phyloP scores from a whole-genome alignment of 345 rosid genomes.

The Cardamine occulta region DNA sequence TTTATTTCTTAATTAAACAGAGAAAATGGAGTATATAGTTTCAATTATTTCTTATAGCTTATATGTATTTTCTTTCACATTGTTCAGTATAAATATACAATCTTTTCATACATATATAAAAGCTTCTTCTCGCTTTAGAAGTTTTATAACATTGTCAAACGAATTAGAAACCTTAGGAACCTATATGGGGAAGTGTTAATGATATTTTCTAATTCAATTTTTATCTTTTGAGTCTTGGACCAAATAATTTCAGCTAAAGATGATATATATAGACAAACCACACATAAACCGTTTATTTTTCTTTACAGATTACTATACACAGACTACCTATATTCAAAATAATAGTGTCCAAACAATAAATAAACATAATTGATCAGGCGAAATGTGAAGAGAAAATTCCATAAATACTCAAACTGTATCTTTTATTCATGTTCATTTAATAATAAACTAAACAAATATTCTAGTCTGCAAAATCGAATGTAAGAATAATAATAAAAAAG shows the following conservation, averaged over 20 bases:
- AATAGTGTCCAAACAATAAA: neutral
- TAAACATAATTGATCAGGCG: neutral
- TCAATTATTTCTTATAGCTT: constrained; percentile 22
- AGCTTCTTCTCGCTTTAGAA: neutral
- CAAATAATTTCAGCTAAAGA: neutral
- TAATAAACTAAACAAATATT: constrained; percentile 9
- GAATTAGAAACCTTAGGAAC: neutral
- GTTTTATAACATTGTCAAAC: neutral
- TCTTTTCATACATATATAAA: neutral
- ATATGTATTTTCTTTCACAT: constrained; percentile 31
- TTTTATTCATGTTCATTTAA: constrained; percentile 32
- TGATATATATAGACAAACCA: too few species aligned
- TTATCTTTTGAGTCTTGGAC: neutral
- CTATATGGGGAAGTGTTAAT: neutral
- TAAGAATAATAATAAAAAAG: neutral
- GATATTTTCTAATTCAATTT: neutral
- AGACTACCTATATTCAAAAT: neutral
- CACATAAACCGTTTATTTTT: too few species aligned
- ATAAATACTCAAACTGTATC: constrained; percentile 1
- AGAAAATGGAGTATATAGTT: constrained; percentile 35
- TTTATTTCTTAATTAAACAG: constrained; percentile 39
- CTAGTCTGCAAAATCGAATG: constrained; percentile 29
- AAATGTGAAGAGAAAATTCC: neutral
- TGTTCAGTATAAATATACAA: constrained; percentile 23
- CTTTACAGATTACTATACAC: too few species aligned